Conservation (phyloP, 768 basidiomycete genomes). For the Pulveroboletus frians region DNA sequence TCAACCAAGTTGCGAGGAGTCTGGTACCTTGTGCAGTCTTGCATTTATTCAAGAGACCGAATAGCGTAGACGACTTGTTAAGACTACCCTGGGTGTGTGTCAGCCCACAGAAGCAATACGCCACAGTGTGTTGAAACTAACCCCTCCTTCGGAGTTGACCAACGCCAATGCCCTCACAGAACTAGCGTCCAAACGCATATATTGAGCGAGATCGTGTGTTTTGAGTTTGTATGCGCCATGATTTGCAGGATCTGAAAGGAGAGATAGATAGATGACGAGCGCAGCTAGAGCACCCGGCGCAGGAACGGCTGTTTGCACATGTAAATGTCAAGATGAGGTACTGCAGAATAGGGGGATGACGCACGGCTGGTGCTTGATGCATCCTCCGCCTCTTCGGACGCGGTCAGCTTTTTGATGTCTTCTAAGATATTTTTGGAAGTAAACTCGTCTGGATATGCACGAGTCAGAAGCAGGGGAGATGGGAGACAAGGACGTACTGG, state of each 20-base stretch:
- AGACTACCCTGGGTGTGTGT: conserved; percentile 42
- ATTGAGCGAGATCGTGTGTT: conserved; percentile 88
- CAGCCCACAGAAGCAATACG: not conserved
- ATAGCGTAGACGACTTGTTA: conserved; percentile 79
- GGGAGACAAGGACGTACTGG: conserved; percentile 46
- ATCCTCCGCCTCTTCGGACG: conserved; percentile 26
- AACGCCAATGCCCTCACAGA: conserved; percentile 87
- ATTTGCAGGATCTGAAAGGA: conserved; percentile 73
- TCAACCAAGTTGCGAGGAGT: conserved; percentile 86
- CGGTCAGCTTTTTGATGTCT: conserved; percentile 52
- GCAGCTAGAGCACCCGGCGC: conserved; percentile 82
- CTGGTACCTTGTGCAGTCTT: conserved; percentile 94
- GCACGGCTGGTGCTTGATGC: conserved; percentile 11
- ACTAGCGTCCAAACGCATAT: conserved; percentile 94
- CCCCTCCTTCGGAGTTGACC: conserved; percentile 57
- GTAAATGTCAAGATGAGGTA: not conserved
- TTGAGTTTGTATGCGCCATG: conserved; percentile 74
- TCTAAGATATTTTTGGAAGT: conserved; percentile 71
- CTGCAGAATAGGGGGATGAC: not conserved
- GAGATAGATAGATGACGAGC: conserved; percentile 73
- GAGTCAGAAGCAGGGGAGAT: not conserved
- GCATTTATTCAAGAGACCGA: conserved; percentile 90
- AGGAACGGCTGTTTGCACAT: conserved; percentile 47
- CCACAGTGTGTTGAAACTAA: conserved; percentile 8
- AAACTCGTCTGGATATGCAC: conserved; percentile 65